A percentile compares a stretch with the other conserved stretches of the same genome.
These are phyloP conservation scores for Hyphodiscus hymeniophilus DNA, from an alignment of 495 filamentous ascomycete genomes.

Conservation along the genomic window DNA sequence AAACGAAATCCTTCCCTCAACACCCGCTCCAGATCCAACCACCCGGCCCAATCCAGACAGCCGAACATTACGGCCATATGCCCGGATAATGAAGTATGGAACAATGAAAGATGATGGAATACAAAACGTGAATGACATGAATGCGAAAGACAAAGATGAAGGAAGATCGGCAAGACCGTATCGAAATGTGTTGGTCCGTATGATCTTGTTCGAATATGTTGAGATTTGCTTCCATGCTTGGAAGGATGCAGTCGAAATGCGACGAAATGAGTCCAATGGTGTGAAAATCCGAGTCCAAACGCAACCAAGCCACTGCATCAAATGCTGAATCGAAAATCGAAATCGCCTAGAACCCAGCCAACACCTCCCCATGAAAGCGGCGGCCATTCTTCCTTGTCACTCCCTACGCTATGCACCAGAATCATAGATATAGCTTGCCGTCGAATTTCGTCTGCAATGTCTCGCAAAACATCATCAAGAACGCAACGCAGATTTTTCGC, in stretches of 20 bases:
- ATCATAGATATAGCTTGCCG: slow-evolving; percentile 10
- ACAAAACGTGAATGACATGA: not conserved
- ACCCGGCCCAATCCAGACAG: not conserved
- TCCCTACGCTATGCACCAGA: slow-evolving; percentile 52
- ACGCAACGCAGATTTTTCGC: not conserved
- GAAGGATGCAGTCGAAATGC: too few species aligned
- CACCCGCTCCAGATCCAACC: not conserved
- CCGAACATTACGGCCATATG: not conserved
- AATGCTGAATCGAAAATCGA: not conserved
- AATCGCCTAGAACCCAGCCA: slow-evolving; percentile 26
- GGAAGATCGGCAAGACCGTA: slow-evolving; percentile 25
- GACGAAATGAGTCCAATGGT: too few species aligned
- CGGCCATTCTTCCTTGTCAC: slow-evolving; percentile 46
- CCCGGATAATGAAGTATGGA: not conserved
- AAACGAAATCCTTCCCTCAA: not conserved
- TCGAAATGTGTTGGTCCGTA: slow-evolving; percentile 28
- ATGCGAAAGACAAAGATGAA: slow-evolving; percentile 24
- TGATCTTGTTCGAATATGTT: not conserved
- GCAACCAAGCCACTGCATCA: not conserved
- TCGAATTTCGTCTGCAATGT: slow-evolving; percentile 5
- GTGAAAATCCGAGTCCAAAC: not conserved
- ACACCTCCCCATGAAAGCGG: slow-evolving; percentile 37
- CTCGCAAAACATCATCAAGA: slow-evolving; percentile 2
- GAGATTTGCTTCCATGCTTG: not conserved
- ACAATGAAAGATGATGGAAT: not conserved